phyloP scores from a whole-genome alignment of 2,329 filamentous ascomycete genomes.

The Aspergillus neoniger region DNA sequence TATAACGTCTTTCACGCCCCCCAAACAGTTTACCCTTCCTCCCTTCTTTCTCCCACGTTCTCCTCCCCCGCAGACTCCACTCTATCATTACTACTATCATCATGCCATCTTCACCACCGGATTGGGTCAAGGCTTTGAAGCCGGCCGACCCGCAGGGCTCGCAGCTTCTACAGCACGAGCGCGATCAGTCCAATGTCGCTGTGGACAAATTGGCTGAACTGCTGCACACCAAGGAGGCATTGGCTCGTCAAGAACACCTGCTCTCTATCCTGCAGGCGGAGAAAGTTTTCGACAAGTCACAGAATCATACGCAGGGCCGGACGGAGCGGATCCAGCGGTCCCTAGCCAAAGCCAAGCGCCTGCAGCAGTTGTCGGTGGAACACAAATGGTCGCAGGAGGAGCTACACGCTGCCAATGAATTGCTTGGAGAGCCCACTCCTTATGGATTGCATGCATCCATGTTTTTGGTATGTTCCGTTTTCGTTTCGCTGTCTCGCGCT shows the following conservation, averaged over 20 bases:
- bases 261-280: constrained; percentile 67
- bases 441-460: constrained; percentile 72
- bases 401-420: constrained; percentile 63
- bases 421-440: constrained; percentile 72
- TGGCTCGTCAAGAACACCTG: constrained; percentile 63
- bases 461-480: constrained; percentile 57
- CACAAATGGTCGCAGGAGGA: constrained; percentile 70
- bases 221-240: constrained; percentile 66
- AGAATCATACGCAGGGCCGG: constrained; percentile 73
- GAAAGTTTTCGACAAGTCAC: constrained; percentile 73
- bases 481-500: no score
- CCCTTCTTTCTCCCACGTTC: constrained; percentile 6
- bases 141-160: constrained; percentile 67
- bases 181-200: constrained; percentile 66
- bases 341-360: constrained; percentile 68
- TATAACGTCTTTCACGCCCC: background rate
- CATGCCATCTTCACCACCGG: constrained; percentile 50
- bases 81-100: constrained; percentile 5
- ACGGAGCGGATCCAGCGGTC: constrained; percentile 69
- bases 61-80: background rate
- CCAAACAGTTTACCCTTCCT: background rate
- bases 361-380: constrained; percentile 66
- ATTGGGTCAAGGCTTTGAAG: constrained; percentile 69
- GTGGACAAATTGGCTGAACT: constrained; percentile 68
- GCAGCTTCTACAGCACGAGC: constrained; percentile 69